phyloP scores from a whole-genome alignment of 441 rosid species.

The Gossypium trilobum region DNA sequence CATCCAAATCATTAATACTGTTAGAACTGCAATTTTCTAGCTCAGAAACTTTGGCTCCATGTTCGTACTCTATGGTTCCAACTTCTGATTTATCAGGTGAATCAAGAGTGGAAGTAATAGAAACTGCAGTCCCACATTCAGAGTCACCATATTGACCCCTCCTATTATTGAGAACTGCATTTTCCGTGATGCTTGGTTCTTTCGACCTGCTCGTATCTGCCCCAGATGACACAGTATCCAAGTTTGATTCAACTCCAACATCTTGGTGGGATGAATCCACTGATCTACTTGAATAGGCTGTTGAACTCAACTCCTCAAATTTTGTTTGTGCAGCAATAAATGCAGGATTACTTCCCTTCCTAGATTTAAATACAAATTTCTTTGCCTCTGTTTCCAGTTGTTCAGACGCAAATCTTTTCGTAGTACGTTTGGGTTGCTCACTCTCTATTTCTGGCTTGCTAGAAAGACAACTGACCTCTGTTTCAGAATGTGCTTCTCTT shows the following conservation, averaged over 20 bases:
- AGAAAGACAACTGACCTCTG: conserved; percentile 24
- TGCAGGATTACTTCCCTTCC: conserved; percentile 54
- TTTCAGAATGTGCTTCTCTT: conserved; percentile 27
- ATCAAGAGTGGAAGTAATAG: conserved; percentile 79
- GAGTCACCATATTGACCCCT: conserved; percentile 49
- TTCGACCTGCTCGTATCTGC: conserved; percentile 7
- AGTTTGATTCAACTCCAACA: conserved; percentile 31
- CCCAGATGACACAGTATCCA: conserved; percentile 16
- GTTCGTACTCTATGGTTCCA: conserved; percentile 35
- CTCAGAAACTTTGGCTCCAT: conserved; percentile 33
- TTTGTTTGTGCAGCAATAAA: conserved; percentile 62
- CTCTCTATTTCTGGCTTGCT: conserved; percentile 32
- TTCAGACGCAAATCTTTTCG: conserved; percentile 49
- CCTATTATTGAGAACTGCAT: conserved; percentile 10
- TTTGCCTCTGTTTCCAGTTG: conserved; percentile 38
- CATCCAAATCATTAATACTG: conserved; percentile 23
- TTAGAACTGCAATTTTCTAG: conserved; percentile 24
- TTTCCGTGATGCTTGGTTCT: conserved; percentile 25
- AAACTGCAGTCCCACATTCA: conserved; percentile 86
- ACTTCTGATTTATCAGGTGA: conserved; percentile 61
- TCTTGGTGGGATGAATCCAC: conserved; percentile 34
- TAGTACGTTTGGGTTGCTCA: conserved; percentile 45
- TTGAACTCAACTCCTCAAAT: conserved; percentile 58
- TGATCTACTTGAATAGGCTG: conserved; percentile 35
- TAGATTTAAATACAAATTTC: conserved; percentile 33